phyloP scores from a whole-genome alignment of 73 alveolate genomes.

The Paramecium biaurelia region DNA sequence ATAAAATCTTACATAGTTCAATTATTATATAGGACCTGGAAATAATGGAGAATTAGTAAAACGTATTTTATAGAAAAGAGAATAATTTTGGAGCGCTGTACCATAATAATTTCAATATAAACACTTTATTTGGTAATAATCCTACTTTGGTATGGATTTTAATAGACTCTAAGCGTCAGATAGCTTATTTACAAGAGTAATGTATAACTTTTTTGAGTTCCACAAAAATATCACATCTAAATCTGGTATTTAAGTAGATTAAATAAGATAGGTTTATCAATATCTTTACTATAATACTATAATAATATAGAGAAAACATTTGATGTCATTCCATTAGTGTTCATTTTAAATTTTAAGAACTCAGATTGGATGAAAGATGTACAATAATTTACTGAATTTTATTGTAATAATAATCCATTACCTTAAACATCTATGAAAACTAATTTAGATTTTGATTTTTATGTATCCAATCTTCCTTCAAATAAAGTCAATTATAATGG shows the following conservation, averaged over 20 bases:
- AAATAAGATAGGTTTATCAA: conserved; percentile 9
- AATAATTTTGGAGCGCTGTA: conserved; percentile 44
- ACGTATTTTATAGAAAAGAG: conserved; percentile 32
- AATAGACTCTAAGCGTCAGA: background rate
- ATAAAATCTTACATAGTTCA: background rate
- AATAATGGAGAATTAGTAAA: conserved; percentile 50
- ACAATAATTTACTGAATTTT: conserved; percentile 50
- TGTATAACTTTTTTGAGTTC: conserved; percentile 57
- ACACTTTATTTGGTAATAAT: conserved; percentile 51
- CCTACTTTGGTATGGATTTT: conserved; percentile 50
- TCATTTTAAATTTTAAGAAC: conserved; percentile 71
- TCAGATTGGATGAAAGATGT: conserved; percentile 58
- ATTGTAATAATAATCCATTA: conserved; percentile 16
- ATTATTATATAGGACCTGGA: conserved; percentile 53
- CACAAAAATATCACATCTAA: conserved; percentile 56
- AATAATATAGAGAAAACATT: conserved; percentile 75
- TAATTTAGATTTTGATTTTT: background rate
- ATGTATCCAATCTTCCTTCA: background rate
- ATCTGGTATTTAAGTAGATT: background rate
- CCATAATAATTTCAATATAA: conserved; percentile 43
- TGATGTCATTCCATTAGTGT: conserved; percentile 88
- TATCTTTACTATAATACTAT: conserved; percentile 75
- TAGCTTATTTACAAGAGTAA: background rate
- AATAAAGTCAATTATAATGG: background rate
- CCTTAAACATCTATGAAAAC: background rate